Evolutionary conservation across 805 yeast genomes (phyloP).

Genomic region (Starmerella sp.): DNA sequence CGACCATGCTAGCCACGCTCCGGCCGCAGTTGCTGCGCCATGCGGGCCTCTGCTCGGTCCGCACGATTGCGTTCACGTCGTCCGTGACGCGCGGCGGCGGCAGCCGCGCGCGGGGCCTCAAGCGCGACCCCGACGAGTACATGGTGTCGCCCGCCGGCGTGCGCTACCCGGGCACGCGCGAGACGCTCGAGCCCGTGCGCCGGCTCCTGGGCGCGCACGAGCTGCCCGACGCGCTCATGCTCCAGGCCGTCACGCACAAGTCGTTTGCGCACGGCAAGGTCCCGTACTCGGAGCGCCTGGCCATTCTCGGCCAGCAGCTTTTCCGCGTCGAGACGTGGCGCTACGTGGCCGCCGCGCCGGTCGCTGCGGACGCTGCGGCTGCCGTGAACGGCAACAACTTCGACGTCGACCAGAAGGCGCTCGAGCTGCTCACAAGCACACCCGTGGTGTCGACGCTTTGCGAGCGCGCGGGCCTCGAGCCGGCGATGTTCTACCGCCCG

Average conservation of each 20-base stretch:
- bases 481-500: slow-evolving; percentile 26
- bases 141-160: slow-evolving; percentile 38
- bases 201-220: slow-evolving; percentile 39
- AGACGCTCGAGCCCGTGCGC: slow-evolving; percentile 41
- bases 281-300: slow-evolving; percentile 80
- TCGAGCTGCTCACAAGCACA: slow-evolving; percentile 26
- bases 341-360: slow-evolving; percentile 14
- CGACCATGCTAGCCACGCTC: slow-evolving; percentile 5
- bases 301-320: slow-evolving; percentile 43
- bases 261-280: slow-evolving; percentile 84
- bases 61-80: slow-evolving; percentile 8
- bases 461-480: slow-evolving; percentile 23
- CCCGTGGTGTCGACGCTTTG: slow-evolving; percentile 25
- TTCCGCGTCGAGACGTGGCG: slow-evolving; percentile 24
- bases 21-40: slow-evolving; percentile 1
- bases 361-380: not conserved
- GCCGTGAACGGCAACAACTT: slow-evolving; percentile 26
- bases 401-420: slow-evolving; percentile 23
- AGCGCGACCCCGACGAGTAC: slow-evolving; percentile 26
- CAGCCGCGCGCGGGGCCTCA: slow-evolving; percentile 17
- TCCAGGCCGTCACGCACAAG: slow-evolving; percentile 85
- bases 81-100: not conserved
- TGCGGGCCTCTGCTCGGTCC: slow-evolving; percentile 5
- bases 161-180: slow-evolving; percentile 42
- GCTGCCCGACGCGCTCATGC: slow-evolving; percentile 48